Evolutionary conservation across 192 early-diverging fungal species (phyloP), one percentile per base, ranked within the genome.

Genomic region (Coemansia sp.): DNA sequence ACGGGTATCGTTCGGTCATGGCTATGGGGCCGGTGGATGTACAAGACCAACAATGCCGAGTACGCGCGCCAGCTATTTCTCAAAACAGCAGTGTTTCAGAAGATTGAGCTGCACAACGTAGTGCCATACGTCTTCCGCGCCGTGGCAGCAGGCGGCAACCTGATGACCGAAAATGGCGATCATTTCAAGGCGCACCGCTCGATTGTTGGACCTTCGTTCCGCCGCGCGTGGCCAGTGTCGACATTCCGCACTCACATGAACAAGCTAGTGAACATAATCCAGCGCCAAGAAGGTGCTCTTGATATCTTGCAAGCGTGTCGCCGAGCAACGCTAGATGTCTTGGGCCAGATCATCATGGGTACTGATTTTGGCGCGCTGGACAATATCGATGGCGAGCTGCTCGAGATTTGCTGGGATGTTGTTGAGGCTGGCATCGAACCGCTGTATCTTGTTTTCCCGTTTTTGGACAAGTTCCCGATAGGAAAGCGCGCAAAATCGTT

Each of bases 21-120:
- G 71, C 70, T 79, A 4, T 79, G 70, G 70, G 76, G 76, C 38
- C 66, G 70, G 36, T 79, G 76, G 76, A 79, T 73, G 76, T 79
- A 79, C 62, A 79, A 73, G 60, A 79, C 64, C 50, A 79, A 79
- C 63, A 69, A 73, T 40, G 71, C 76, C 52, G 76, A 79, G 28
- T 79, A 69, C 21, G 76, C 76, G 2, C 70, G 76, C 36, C 70
- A 72, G 61, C 71, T 79, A 21, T 79, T 73, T 23, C 70, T 73
- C 49, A 72, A 79, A 34, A 73, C 76, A 14, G 60, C 63, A 5
- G 64, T 73, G 19, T 79, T 64, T 42, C 66, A 79, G 44, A 79
- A 79, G 48, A 62, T 79, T 17, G 71, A 79, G 57, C 48, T 79
- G 58, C 76, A 73, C 67, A 79, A 79, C 57, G 58, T 79, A 23